Evolutionary conservation across 306 rosid species (phyloP).

Genomic region (Malus orientalis): DNA sequence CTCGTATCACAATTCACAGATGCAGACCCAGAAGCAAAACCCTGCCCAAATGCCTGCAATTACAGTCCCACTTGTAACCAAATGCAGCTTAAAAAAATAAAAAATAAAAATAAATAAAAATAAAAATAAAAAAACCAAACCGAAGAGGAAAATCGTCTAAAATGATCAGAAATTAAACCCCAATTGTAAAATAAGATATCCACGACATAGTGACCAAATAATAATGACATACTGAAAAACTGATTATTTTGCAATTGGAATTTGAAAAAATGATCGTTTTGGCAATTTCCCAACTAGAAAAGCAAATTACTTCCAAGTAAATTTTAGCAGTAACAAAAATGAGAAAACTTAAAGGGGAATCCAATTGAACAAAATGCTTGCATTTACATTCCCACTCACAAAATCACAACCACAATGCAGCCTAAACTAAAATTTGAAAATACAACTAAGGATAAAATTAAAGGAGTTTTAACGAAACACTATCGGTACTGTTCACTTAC

Average conservation of each 20-base stretch:
- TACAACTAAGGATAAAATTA: background rate
- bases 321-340: background rate
- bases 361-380: slow-evolving; percentile 29
- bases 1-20: slow-evolving; percentile 48
- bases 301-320: background rate
- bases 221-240: too few relatives aligned
- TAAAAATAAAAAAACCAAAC: too few relatives aligned
- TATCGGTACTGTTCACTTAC: too few relatives aligned
- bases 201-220: background rate
- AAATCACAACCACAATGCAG: background rate
- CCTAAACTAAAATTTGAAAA: background rate
- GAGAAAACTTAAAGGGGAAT: too few relatives aligned
- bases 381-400: slow-evolving; percentile 22
- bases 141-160: background rate
- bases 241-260: background rate
- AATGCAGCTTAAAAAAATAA: background rate
- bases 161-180: background rate
- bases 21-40: slow-evolving; percentile 29
- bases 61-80: slow-evolving; percentile 10
- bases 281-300: background rate
- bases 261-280: background rate
- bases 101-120: too few relatives aligned
- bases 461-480: background rate
- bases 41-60: slow-evolving; percentile 46
- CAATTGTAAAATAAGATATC: too few relatives aligned